These are phyloP conservation scores for Phoma herbarum DNA, from an alignment of 2,329 filamentous ascomycete species.

Conservation along the genomic window DNA sequence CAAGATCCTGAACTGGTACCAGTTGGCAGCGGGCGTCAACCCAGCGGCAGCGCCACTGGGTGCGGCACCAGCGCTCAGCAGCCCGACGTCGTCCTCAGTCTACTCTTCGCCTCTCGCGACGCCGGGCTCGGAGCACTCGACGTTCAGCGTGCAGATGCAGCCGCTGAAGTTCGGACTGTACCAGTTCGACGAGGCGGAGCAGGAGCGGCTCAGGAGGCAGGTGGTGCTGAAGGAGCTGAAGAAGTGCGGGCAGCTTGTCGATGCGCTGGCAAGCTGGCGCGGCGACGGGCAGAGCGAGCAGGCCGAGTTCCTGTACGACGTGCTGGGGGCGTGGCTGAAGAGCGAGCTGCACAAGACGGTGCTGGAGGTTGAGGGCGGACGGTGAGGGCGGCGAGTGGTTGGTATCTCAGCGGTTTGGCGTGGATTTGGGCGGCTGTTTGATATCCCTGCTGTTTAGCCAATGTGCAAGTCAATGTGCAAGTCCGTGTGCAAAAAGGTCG, in stretches of 20 bases:
- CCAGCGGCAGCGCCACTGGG: conserved; percentile 23
- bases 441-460: neutral
- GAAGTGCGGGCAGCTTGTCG: conserved; percentile 41
- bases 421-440: conserved; percentile 2
- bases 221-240: conserved; percentile 41
- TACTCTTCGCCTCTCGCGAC: conserved; percentile 34
- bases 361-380: conserved; percentile 33
- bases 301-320: conserved; percentile 43
- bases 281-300: conserved; percentile 33
- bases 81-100: conserved; percentile 19
- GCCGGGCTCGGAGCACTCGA: conserved; percentile 25
- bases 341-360: conserved; percentile 42
- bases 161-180: conserved; percentile 39
- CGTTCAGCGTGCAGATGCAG: conserved; percentile 35
- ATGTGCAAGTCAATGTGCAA: too few species aligned
- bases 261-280: conserved; percentile 42
- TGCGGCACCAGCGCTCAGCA: conserved; percentile 24
- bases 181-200: conserved; percentile 41
- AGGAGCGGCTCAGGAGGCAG: conserved; percentile 37
- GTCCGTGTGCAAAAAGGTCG: too few species aligned
- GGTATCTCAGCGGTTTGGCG: conserved; percentile 3
- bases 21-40: conserved; percentile 40
- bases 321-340: conserved; percentile 46
- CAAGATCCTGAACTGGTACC: conserved; percentile 47
- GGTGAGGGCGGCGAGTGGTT: conserved; percentile 4